These are phyloP conservation scores for Candida quercuum DNA, from an alignment of 805 yeast species.

Conservation along the genomic window DNA sequence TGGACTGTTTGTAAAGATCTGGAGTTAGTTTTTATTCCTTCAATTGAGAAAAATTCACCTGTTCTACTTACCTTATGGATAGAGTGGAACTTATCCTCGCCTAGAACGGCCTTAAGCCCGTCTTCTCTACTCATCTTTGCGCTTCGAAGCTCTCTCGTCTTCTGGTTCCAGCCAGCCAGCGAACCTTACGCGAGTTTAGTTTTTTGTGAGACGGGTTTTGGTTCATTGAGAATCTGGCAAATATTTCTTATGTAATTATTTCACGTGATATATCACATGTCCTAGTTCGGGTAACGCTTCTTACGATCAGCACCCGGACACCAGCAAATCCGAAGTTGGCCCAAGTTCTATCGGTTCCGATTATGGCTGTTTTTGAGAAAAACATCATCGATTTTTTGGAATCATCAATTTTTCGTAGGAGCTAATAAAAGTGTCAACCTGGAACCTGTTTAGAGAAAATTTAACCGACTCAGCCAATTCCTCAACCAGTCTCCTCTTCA, in stretches of 20 bases:
- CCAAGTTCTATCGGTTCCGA: slow-evolving; percentile 1
- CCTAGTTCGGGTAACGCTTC: too few relatives aligned
- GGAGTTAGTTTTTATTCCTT: not conserved
- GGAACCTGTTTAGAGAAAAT: not conserved
- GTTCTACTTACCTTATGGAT: not conserved
- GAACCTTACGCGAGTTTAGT: not conserved
- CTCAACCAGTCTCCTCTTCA: not conserved
- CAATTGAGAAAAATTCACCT: not conserved
- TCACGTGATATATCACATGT: not conserved
- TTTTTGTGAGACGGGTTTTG: too few relatives aligned
- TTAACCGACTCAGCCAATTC: not conserved
- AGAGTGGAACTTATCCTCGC: slow-evolving; percentile 1
- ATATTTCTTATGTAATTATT: not conserved
- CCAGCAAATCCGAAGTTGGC: not conserved
- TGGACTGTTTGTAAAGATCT: slow-evolving; percentile 27
- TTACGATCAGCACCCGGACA: not conserved
- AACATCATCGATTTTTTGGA: not conserved
- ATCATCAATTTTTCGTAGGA: not conserved
- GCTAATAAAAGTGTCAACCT: not conserved
- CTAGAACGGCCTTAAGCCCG: slow-evolving; percentile 3
- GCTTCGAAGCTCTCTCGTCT: too few relatives aligned
- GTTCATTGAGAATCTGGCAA: too few relatives aligned
- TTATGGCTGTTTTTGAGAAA: not conserved
- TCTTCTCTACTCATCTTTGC: slow-evolving; percentile 1
- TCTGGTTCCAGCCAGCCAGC: too few relatives aligned